These are phyloP conservation scores for Metarhizium guizhouense DNA, from an alignment of 2,329 filamentous ascomycete genomes.

Conservation along the genomic window DNA sequence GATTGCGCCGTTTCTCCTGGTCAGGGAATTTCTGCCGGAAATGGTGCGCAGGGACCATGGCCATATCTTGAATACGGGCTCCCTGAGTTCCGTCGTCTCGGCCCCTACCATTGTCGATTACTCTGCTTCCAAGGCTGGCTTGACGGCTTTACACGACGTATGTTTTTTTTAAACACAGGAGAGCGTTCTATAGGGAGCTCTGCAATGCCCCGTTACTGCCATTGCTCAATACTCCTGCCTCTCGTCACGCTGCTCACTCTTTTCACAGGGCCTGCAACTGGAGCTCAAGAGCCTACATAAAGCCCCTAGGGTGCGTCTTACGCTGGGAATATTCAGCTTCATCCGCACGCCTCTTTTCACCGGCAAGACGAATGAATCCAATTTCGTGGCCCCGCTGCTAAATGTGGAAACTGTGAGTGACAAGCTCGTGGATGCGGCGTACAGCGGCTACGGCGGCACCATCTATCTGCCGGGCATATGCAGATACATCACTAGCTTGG, in stretches of 20 bases:
- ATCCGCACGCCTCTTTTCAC: slow-evolving; percentile 22
- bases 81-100: slow-evolving; percentile 43
- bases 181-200: no score
- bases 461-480: slow-evolving; percentile 22
- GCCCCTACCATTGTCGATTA: slow-evolving; percentile 52
- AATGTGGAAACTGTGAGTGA: slow-evolving; percentile 23
- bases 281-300: slow-evolving; percentile 20
- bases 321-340: slow-evolving; percentile 21
- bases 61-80: slow-evolving; percentile 54
- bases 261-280: slow-evolving; percentile 17
- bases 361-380: slow-evolving; percentile 14
- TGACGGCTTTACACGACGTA: slow-evolving; percentile 20
- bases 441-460: slow-evolving; percentile 20
- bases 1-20: slow-evolving; percentile 48
- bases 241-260: slow-evolving; percentile 11
- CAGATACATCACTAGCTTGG: slow-evolving; percentile 16
- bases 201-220: no score
- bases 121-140: slow-evolving; percentile 40
- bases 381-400: slow-evolving; percentile 22
- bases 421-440: slow-evolving; percentile 17
- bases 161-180: background rate
- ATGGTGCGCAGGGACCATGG: slow-evolving; percentile 53
- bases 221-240: background rate
- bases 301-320: slow-evolving; percentile 19
- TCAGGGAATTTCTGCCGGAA: slow-evolving; percentile 48